Evolutionary conservation across 2,329 filamentous ascomycete species (phyloP), one percentile per base, ranked within the genome.

Genomic region (Madurella mycetomatis): DNA sequence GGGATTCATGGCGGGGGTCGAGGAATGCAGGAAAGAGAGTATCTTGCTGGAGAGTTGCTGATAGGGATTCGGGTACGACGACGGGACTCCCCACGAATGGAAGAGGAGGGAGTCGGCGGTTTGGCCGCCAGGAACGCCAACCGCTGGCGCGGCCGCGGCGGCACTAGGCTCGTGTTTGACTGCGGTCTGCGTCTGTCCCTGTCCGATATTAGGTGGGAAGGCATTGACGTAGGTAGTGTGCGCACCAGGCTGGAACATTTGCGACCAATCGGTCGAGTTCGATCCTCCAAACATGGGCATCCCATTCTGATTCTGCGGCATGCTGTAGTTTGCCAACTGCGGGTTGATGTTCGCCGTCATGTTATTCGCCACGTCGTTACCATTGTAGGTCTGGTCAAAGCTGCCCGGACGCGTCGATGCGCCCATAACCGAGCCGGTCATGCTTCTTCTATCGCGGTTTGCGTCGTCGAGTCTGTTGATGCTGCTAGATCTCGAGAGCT

Each of bases 191-290:
- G 78, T 83, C 75, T 85, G 80, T 72, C 80, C 78, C 79, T 58
- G 53, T 53, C 53, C 54, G 60, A 81, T 76, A 77, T 85, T 85
- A 79, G 85, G 74, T 70, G 78, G 74, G 73, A 81, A 84, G 69
- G 79, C 77, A 69, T 73, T 81, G 76, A 81, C 80, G 73, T 82
- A 84, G 72, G 78, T 76, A 73, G 83, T 76, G 72, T 86, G 82
- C 75, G 82, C 78, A 80, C 84, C 84, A 76, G 84, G 73, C 76
- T 85, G 86, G 76, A 89, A 89, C 83, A 90, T 87, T 70, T 86
- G 81, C 67, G 85, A 81, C 87, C 87, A 90, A 74, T 90, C 86
- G 71, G 79, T 79, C 72, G 78, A 73, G 72, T 79, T 80, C 64
- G 81, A 80, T 68, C 75, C 76, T 67, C 75, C 77, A 70, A 83